Base-by-base conservation (phyloP, 371 early-diverging fungal species). In the Rhizopus microsporus region DNA sequence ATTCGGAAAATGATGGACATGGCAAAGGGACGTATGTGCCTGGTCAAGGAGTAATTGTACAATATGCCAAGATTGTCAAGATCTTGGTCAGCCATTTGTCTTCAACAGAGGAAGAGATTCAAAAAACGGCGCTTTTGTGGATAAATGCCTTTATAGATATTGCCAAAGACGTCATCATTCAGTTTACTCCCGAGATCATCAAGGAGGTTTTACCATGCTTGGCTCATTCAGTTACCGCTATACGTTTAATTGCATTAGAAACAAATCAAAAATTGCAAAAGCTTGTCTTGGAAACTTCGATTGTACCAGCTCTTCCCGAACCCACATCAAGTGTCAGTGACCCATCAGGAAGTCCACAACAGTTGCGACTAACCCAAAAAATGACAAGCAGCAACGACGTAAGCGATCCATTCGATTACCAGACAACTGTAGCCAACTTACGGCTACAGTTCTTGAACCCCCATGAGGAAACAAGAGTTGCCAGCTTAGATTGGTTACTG, bases 401-500 rank as follows among this genome's bases (percentile, higher is more conserved):
- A 37, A 29, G 29, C 10, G 86, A 86, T 63, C 83, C 85, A 5
- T 86, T 94, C 67, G 94, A 94, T 70, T 86, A 90, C 46, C 81
- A 84, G 45, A 74, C 79, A 0, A 92, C 92, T 0, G 90, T 95
- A 12, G 83, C 85, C 12, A 81, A 87, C 3, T 62, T 97, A 13
- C 86, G 88, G 33, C 72, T 83, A 35, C 91, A 90, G 58, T 90
- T 93, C 55, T 71, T 84, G 43, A 88, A 94, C 63, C 91, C 88
- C 54, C 86, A 90, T 50, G 96, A 96, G 66, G 89, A 89, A 54
- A 93, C 97, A 0, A 78, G 95, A 30, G 83, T 93, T 7, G 92
- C 91, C 0, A 87, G 91, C 33, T 66, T 97, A 65, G 93, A 93
- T 43, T 97, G 97, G 97, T 71, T 97, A 16, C 63, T 94, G 9